Base-by-base conservation (phyloP, 768 basidiomycete genomes). In the Leccinum barrowsii region DNA sequence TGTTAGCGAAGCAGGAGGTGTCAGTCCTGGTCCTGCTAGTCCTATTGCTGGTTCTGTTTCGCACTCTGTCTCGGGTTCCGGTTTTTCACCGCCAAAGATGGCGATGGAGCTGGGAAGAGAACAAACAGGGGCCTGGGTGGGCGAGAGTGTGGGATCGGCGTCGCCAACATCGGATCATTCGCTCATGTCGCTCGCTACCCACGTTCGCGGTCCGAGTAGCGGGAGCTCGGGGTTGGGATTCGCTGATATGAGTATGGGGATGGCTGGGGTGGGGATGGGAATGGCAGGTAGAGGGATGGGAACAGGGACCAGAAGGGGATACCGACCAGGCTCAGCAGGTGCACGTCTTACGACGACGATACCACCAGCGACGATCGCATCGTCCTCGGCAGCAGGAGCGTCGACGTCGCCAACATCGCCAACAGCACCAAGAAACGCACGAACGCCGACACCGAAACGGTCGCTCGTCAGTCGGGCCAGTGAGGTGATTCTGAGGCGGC, bases 281-380 rank as follows among this genome's bases (percentile, higher is more conserved):
- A 28, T 28, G 26, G 26, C 26, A 28, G 26, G 26, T 28, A 28
- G 26, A 28, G 26, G 26, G 37, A 40, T 12, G 7, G 37, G 17
- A 12, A 12, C 4, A 12, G 32, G 12, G 32, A 34, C 32, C 1
- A 12, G 32, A 17, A 4, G 19, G 6, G 44, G 44, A 46, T 28
- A 22, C n/a, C n/a, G 70, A 24, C 68, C 71, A 0, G 69, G 66
- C 1, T 71, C 70, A 0, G 70, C 70, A 2, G 62, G 65, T 2
- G 67, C 61, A 4, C 54, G 69, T 8, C 19, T 72, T 44, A 61
- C 63, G 50, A 63, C 56, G 57, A 58, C 50, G 56, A 50, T 4
- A 11, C 15, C 35, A 37, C 35, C 35, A 17, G 15, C 15, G 35
- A 37, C 37, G 17, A n/a, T n/a, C 7, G 37, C 37, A 8, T 2